These are phyloP conservation scores for Przewalskia tangutica DNA, from an alignment of 257 asterid species.

Conservation along the genomic window DNA sequence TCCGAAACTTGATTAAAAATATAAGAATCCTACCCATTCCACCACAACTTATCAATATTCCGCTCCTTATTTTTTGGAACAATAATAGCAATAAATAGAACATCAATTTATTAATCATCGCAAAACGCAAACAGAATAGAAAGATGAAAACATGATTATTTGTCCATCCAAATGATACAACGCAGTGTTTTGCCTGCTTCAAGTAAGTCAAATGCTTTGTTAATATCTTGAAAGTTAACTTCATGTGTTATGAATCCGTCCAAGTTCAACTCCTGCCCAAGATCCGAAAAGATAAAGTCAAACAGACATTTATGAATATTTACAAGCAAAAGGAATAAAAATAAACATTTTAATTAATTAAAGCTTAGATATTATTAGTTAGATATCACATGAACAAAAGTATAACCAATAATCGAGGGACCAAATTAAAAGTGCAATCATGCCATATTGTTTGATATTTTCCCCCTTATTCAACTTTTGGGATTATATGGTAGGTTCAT, in stretches of 20 bases:
- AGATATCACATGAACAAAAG: too few relatives aligned
- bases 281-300: background rate
- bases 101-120: background rate
- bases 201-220: slow-evolving; percentile 28
- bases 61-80: background rate
- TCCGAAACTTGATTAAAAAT: too few relatives aligned
- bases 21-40: too few relatives aligned
- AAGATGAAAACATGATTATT: background rate
- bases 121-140: background rate
- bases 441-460: background rate
- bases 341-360: background rate
- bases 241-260: slow-evolving; percentile 28
- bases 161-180: slow-evolving; percentile 35
- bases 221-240: slow-evolving; percentile 22
- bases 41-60: background rate
- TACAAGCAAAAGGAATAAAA: background rate
- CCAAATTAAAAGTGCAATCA: too few relatives aligned
- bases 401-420: accelerated
- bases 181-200: slow-evolving; percentile 22
- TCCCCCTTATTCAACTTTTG: too few relatives aligned
- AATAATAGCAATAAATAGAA: background rate
- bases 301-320: background rate
- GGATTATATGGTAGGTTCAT: background rate
- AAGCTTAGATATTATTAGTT: background rate
- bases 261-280: slow-evolving; percentile 26